Conservation (phyloP, 805 yeast species). For the Kluyveromyces starmeri region DNA sequence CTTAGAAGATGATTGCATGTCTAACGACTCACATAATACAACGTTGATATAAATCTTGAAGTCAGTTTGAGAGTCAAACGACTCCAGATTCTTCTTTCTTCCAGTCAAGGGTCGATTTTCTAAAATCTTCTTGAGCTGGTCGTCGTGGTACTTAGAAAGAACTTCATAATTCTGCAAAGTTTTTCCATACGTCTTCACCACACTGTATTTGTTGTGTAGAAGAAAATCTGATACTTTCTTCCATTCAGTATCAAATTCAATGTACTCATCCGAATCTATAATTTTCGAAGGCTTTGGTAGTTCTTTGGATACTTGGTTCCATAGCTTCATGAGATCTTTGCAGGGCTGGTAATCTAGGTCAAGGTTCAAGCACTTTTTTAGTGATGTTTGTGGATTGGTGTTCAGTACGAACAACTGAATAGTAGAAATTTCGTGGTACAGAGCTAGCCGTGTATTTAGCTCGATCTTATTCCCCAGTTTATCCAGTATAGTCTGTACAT, state of each 20-base stretch:
- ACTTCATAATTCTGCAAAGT: conserved; percentile 15
- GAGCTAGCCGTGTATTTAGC: conserved; percentile 21
- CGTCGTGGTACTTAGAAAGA: conserved; percentile 6
- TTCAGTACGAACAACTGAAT: conserved; percentile 43
- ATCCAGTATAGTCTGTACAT: conserved; percentile 20
- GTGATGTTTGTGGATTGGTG: conserved; percentile 43
- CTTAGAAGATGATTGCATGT: conserved; percentile 6
- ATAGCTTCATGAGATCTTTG: conserved; percentile 45
- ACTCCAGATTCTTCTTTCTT: conserved; percentile 13
- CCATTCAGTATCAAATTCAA: conserved; percentile 25
- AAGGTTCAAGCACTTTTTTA: conserved; percentile 62
- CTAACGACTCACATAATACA: conserved; percentile 18
- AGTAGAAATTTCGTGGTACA: conserved; percentile 26
- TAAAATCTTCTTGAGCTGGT: conserved; percentile 8
- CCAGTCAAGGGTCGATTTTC: conserved; percentile 8
- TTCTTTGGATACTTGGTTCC: conserved; percentile 33
- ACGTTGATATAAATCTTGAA: conserved; percentile 14
- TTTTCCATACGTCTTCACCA: conserved; percentile 16
- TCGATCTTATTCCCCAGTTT: conserved; percentile 20
- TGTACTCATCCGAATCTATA: conserved; percentile 36
- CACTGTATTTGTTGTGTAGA: conserved; percentile 34
- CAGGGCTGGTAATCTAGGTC: conserved; percentile 68
- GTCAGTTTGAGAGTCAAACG: conserved; percentile 9
- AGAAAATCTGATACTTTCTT: conserved; percentile 33
- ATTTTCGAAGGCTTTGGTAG: conserved; percentile 34